Percentiles rank a stretch among this genome's conserved stretches.
These are phyloP conservation scores for Solanum sitiens DNA, from an alignment of 257 asterid genomes.

Conservation along the genomic window DNA sequence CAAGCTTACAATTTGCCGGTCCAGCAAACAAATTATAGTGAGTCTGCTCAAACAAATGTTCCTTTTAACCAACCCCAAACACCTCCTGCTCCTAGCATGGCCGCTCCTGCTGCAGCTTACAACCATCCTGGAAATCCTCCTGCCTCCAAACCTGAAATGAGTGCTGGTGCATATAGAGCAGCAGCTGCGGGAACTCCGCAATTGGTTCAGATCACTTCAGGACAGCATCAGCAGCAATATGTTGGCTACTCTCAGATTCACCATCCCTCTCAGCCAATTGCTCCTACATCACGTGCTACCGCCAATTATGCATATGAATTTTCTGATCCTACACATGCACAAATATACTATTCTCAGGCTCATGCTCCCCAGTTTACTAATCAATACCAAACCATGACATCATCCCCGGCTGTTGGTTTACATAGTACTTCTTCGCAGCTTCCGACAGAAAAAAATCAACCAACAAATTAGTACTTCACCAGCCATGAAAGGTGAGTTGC, in stretches of 20 bases:
- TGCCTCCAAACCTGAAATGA: constrained; percentile 54
- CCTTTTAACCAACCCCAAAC: constrained; percentile 50
- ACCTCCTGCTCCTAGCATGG: constrained; percentile 25
- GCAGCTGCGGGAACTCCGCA: constrained; percentile 32
- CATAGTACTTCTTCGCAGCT: constrained; percentile 49
- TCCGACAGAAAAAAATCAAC: constrained; percentile 40
- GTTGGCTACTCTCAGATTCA: constrained; percentile 69
- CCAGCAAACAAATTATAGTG: constrained; percentile 41
- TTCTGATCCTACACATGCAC: constrained; percentile 58
- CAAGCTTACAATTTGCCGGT: constrained; percentile 55
- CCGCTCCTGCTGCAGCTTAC: constrained; percentile 32
- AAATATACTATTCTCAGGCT: constrained; percentile 62
- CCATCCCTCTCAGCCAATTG: constrained; percentile 63
- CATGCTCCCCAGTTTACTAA: constrained; percentile 55
- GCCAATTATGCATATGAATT: constrained; percentile 48
- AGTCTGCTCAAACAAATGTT: constrained; percentile 29
- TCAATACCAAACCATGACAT: constrained; percentile 64
- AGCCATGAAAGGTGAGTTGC: constrained; percentile 44
- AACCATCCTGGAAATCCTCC: constrained; percentile 34
- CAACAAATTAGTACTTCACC: constrained; percentile 41
- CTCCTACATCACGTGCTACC: constrained; percentile 49
- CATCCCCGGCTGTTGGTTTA: constrained; percentile 27
- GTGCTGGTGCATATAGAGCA: constrained; percentile 48
- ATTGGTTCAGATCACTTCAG: constrained; percentile 43
- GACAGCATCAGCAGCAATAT: constrained; percentile 48